Percentiles rank a stretch among this genome's conserved stretches.
Evolutionary conservation across 2,329 filamentous ascomycete species (phyloP).

Genomic region (Dothiorella sarmentorum): DNA sequence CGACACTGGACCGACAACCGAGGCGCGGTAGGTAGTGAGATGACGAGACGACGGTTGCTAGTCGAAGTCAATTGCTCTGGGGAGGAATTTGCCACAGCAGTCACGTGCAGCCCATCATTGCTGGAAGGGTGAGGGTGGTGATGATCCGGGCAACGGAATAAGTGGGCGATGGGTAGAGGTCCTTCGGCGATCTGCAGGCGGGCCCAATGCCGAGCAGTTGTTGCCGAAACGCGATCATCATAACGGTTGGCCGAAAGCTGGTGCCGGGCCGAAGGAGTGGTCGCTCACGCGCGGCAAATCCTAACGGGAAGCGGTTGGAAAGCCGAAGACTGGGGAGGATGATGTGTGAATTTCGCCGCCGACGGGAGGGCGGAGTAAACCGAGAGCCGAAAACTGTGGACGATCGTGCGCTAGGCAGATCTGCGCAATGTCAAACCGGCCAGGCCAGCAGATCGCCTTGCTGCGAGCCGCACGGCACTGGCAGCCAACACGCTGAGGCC

Average conservation of each 20-base stretch:
- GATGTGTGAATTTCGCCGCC: constrained; percentile 2
- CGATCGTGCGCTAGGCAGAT: constrained; percentile 11
- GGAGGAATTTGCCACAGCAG: neutral
- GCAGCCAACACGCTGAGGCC: constrained; percentile 10
- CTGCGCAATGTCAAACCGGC: constrained; percentile 1
- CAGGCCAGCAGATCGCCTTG: neutral
- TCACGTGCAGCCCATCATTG: neutral
- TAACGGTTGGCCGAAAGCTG: neutral
- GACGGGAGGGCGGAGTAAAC: constrained; percentile 7
- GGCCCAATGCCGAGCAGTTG: constrained; percentile 6
- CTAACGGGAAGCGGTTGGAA: constrained; percentile 11
- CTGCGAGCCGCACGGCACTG: too few species aligned
- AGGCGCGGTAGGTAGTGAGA: neutral
- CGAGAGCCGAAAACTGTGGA: constrained; percentile 4
- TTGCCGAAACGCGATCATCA: neutral
- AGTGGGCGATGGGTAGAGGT: neutral
- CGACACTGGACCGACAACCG: neutral
- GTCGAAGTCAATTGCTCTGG: neutral
- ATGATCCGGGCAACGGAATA: too few species aligned
- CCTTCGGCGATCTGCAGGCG: neutral
- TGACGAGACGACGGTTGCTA: neutral
- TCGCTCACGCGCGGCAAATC: constrained; percentile 7
- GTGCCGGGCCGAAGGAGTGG: neutral
- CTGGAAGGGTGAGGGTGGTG: neutral
- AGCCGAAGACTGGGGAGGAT: constrained; percentile 3